These are phyloP conservation scores for Zygotorulaspora florentina DNA, from an alignment of 805 yeast species.

Conservation along the genomic window DNA sequence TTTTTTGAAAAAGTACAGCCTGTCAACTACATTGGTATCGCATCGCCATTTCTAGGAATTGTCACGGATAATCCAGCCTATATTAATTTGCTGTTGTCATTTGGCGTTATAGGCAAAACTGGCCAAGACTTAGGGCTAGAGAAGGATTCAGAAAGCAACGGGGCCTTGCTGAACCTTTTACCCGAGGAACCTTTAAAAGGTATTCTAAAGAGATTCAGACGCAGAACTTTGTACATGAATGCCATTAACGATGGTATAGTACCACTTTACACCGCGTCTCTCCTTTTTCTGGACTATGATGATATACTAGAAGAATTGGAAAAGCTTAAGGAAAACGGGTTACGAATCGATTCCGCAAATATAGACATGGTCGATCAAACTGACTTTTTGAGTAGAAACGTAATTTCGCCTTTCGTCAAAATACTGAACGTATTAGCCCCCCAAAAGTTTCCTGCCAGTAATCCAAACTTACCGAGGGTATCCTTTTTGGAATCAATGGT, in stretches of 20 bases:
- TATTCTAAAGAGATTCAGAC: conserved; percentile 50
- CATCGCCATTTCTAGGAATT: conserved; percentile 73
- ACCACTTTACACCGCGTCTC: conserved; percentile 67
- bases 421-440: conserved; percentile 44
- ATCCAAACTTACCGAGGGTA: conserved; percentile 50
- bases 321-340: conserved; percentile 20
- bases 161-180: conserved; percentile 55
- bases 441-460: conserved; percentile 20
- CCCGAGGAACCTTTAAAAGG: conserved; percentile 61
- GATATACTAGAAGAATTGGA: conserved; percentile 36
- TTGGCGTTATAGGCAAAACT: conserved; percentile 75
- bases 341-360: conserved; percentile 4
- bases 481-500: conserved; percentile 69
- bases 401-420: conserved; percentile 43
- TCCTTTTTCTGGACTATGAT: conserved; percentile 64
- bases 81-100: conserved; percentile 61
- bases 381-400: conserved; percentile 27
- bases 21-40: conserved; percentile 64
- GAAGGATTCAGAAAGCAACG: conserved; percentile 38
- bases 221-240: conserved; percentile 73
- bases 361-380: conserved; percentile 8
- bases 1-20: conserved; percentile 59
- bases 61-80: conserved; percentile 75
- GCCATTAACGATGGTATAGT: conserved; percentile 78
- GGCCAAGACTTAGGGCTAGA: conserved; percentile 73